Percentiles rank a stretch among this genome's conserved stretches.
Conservation (phyloP, 441 rosid genomes). For the Mallotus japonicus region DNA sequence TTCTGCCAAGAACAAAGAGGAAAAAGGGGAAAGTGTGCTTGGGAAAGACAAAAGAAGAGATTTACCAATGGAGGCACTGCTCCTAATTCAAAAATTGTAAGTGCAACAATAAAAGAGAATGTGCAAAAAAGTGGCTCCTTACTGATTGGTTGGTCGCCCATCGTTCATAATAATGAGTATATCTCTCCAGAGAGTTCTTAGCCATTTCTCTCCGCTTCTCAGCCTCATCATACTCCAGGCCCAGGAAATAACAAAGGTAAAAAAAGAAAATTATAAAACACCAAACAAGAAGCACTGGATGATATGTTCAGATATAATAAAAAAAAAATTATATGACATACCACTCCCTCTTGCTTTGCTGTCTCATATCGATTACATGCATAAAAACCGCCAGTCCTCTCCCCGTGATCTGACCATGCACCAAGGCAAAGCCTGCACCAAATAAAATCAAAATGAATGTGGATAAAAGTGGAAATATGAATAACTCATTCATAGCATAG, state of each 20-base stretch:
- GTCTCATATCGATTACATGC: constrained; percentile 91
- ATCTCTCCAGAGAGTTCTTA: constrained; percentile 85
- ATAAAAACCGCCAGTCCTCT: constrained; percentile 92
- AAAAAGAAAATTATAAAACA: background rate
- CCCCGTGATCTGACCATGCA: constrained; percentile 91
- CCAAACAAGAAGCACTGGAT: constrained; percentile 2
- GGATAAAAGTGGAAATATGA: background rate
- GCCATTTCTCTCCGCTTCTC: constrained; percentile 94
- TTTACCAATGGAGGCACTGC: background rate
- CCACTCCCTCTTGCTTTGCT: constrained; percentile 90
- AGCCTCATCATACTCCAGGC: constrained; percentile 74
- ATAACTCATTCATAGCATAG: background rate
- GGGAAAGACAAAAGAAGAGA: background rate
- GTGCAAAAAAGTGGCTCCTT: constrained; percentile 19
- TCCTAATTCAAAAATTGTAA: background rate
- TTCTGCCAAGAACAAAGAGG: background rate
- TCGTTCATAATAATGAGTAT: constrained; percentile 97
- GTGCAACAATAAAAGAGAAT: constrained; percentile 5
- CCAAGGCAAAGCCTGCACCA: constrained; percentile 89
- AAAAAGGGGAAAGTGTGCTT: background rate
- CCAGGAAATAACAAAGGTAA: background rate
- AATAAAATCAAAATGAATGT: constrained; percentile 4
- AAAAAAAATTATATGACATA: constrained; percentile 36
- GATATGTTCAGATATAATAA: background rate
- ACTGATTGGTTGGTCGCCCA: constrained; percentile 99